Conservation (phyloP, 2,329 filamentous ascomycete species). For the Zymoseptoria pseudotritici region DNA sequence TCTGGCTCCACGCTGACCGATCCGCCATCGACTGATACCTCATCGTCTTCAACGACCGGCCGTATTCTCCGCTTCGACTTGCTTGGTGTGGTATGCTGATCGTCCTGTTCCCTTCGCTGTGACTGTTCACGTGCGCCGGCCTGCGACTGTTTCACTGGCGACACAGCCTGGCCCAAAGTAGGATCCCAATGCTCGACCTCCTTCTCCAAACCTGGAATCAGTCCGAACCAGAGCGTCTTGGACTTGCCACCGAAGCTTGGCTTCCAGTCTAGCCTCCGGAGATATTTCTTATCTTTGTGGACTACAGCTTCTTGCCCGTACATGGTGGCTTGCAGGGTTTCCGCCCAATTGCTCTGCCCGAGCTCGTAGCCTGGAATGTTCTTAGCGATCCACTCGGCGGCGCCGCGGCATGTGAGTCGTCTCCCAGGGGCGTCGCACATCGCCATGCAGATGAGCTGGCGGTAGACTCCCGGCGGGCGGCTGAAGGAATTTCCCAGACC, state of each 20-base stretch:
- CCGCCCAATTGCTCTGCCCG: constrained; percentile 13
- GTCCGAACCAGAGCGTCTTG: constrained; percentile 9
- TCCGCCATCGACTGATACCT: background rate
- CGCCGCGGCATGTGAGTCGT: constrained; percentile 13
- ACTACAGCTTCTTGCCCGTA: background rate
- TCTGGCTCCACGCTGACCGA: background rate
- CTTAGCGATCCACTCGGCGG: constrained; percentile 23
- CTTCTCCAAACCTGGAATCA: constrained; percentile 16
- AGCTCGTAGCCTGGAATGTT: constrained; percentile 22
- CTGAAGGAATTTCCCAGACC: constrained; percentile 17
- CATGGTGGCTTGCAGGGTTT: constrained; percentile 10
- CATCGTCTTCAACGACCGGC: background rate
- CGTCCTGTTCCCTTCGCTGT: background rate
- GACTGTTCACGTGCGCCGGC: background rate
- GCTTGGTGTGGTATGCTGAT: background rate
- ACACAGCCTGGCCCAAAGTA: constrained; percentile 13
- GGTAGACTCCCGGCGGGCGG: constrained; percentile 17
- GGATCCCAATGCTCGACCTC: constrained; percentile 21
- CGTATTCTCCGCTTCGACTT: background rate
- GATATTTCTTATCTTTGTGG: background rate
- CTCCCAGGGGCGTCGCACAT: constrained; percentile 18
- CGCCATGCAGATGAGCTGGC: constrained; percentile 25
- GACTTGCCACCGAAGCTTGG: constrained; percentile 2
- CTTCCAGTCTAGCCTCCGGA: background rate
- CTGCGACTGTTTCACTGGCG: constrained; percentile 1